A percentile compares a stretch with the other conserved stretches of the same genome.
Evolutionary conservation across 192 early-diverging fungal genomes (phyloP).

Genomic region (Coemansia sp.): DNA sequence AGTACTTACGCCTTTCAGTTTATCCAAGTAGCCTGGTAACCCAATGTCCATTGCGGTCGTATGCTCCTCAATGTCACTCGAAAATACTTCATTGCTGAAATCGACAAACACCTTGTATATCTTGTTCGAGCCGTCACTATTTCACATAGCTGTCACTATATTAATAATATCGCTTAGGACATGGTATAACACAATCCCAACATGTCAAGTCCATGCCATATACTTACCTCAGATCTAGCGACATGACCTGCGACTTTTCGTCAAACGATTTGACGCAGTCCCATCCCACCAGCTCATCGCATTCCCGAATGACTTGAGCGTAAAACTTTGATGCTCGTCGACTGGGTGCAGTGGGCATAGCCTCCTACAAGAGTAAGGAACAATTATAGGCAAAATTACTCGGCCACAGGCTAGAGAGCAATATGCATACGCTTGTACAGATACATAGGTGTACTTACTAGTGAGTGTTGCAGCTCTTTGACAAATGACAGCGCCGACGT

Average conservation of each 20-base stretch:
- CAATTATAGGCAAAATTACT: too few relatives aligned
- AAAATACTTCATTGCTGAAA: conserved; percentile 26
- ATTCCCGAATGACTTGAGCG: conserved; percentile 28
- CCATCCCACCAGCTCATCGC: conserved; percentile 34
- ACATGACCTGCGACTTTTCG: conserved; percentile 21
- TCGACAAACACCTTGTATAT: conserved; percentile 24
- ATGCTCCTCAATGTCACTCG: conserved; percentile 25
- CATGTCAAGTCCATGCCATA: too few relatives aligned
- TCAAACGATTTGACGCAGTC: conserved; percentile 31
- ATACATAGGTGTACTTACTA: conserved; percentile 24
- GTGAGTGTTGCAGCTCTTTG: conserved; percentile 32
- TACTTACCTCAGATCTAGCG: conserved; percentile 20
- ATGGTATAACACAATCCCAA: too few relatives aligned
- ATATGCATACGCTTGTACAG: neutral
- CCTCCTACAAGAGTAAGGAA: conserved; percentile 3
- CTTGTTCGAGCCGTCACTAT: conserved; percentile 30
- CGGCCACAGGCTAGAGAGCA: too few relatives aligned
- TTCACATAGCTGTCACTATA: neutral
- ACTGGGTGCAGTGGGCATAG: neutral
- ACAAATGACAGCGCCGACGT: conserved; percentile 44
- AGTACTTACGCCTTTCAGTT: conserved; percentile 20
- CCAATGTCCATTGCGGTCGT: conserved; percentile 20
- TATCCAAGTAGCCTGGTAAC: conserved; percentile 19
- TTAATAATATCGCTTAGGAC: too few relatives aligned
- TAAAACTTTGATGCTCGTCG: conserved; percentile 24